Evolutionary conservation across 148 eudicot genomes (phyloP).

Genomic region (Rhododendron vialii): DNA sequence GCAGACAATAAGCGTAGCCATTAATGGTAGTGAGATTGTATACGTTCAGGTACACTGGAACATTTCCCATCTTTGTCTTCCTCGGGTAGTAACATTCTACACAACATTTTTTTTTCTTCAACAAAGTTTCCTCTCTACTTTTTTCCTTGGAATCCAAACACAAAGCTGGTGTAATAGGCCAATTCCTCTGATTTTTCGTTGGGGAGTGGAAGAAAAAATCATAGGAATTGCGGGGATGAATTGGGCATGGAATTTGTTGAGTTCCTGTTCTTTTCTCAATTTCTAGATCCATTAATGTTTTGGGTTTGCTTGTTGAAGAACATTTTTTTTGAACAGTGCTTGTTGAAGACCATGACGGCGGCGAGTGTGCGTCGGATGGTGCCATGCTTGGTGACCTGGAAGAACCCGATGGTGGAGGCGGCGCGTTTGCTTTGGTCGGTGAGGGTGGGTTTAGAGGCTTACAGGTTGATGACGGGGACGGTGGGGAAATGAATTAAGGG

Average conservation of each 20-base stretch:
- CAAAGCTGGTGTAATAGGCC: background rate
- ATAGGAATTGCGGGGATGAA: slow-evolving; percentile 11
- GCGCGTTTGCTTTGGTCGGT: too few relatives aligned
- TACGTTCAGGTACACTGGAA: slow-evolving; percentile 67
- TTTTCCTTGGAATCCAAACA: background rate
- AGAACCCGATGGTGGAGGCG: too few relatives aligned
- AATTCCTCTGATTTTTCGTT: background rate
- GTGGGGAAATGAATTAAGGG: too few relatives aligned
- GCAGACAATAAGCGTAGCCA: slow-evolving; percentile 24
- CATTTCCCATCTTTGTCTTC: slow-evolving; percentile 60
- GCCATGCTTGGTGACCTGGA: too few relatives aligned
- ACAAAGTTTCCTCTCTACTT: background rate
- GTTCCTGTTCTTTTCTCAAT: background rate
- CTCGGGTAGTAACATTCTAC: slow-evolving; percentile 41
- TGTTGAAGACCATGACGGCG: too few relatives aligned
- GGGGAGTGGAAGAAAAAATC: slow-evolving; percentile 21
- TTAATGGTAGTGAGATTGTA: slow-evolving; percentile 87
- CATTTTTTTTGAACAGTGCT: too few relatives aligned
- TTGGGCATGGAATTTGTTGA: background rate
- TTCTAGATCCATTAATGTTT: background rate
- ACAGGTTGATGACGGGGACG: too few relatives aligned
- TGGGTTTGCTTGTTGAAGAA: background rate
- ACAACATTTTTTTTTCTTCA: slow-evolving; percentile 30
- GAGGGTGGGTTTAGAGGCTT: too few relatives aligned
- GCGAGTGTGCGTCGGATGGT: too few relatives aligned